phyloP scores from a whole-genome alignment of 2,329 filamentous ascomycete genomes.

The Apiospora hydei region DNA sequence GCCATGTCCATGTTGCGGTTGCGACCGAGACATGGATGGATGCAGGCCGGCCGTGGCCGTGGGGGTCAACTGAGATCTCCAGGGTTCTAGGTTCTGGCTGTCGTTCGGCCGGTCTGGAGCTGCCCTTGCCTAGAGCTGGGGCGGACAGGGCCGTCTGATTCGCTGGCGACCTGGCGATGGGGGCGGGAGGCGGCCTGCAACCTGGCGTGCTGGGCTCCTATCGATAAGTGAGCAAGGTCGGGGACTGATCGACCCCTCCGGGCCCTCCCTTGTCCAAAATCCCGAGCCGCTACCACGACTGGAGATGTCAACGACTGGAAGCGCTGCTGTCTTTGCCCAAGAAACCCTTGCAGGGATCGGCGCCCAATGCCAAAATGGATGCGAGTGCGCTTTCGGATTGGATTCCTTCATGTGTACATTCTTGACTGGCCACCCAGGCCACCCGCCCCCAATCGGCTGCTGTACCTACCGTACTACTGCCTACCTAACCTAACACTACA shows the following conservation, averaged over 20 bases:
- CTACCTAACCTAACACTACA: background rate
- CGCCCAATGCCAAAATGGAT: background rate
- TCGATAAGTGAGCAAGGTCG: background rate
- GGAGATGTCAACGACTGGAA: background rate
- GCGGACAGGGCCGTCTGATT: conserved; percentile 1
- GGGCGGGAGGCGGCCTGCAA: background rate
- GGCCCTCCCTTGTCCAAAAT: conserved; percentile 3
- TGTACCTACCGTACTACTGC: background rate
- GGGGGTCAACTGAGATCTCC: conserved; percentile 17
- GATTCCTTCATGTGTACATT: conserved; percentile 3
- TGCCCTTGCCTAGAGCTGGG: too few relatives aligned
- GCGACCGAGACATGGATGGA: conserved; percentile 13
- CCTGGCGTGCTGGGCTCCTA: background rate
- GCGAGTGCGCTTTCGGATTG: conserved; percentile 10
- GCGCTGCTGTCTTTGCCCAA: background rate
- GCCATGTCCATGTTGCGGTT: background rate
- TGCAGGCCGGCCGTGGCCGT: background rate
- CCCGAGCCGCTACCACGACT: background rate
- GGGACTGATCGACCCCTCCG: background rate
- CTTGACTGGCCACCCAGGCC: background rate
- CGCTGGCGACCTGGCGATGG: background rate
- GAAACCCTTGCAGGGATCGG: conserved; percentile 14
- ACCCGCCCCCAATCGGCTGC: background rate
- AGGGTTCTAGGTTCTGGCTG: background rate
- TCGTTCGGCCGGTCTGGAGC: background rate